Conservation (phyloP, 495 filamentous ascomycete species). For the Clohesyomyces aquaticus region DNA sequence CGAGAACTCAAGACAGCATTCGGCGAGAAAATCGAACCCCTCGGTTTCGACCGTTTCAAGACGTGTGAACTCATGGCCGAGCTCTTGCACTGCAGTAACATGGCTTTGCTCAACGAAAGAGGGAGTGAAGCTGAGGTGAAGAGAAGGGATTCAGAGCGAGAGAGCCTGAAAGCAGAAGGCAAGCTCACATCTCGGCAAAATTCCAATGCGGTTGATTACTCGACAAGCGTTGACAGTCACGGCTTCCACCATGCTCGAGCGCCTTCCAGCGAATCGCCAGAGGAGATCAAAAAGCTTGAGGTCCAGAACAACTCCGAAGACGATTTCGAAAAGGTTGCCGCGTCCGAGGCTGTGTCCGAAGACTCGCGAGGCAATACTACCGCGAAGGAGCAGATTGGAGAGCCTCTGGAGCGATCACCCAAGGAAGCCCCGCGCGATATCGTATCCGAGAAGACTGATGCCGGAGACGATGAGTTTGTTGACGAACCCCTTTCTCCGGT, state of each 20-base stretch:
- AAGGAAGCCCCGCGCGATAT: constrained; percentile 21
- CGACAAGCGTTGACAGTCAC: constrained; percentile 50
- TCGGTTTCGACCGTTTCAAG: constrained; percentile 98
- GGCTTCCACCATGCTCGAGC: constrained; percentile 53
- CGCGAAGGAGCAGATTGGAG: constrained; percentile 43
- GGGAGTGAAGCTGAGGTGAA: constrained; percentile 88
- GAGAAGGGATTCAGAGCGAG: constrained; percentile 78
- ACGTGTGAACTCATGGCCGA: constrained; percentile 99
- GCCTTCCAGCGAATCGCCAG: constrained; percentile 50
- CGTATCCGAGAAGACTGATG: constrained; percentile 12
- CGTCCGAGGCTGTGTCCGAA: constrained; percentile 67
- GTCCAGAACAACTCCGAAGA: constrained; percentile 81
- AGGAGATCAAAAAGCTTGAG: constrained; percentile 59
- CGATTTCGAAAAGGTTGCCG: constrained; percentile 88
- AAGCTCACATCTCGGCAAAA: constrained; percentile 55
- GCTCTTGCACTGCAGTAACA: constrained; percentile 96
- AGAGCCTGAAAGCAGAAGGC: constrained; percentile 73
- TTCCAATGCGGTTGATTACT: constrained; percentile 46
- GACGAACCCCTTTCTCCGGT: constrained; percentile 70
- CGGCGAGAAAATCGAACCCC: constrained; percentile 86
- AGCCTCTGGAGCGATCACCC: constrained; percentile 31
- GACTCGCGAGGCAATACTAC: constrained; percentile 60
- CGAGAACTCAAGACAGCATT: constrained; percentile 81
- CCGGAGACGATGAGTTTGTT: constrained; percentile 64
- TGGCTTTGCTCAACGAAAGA: constrained; percentile 91